Percentiles rank a stretch among this genome's conserved stretches.
phyloP scores from a whole-genome alignment of 2,329 filamentous ascomycete species.

The Colletotrichum sp. region DNA sequence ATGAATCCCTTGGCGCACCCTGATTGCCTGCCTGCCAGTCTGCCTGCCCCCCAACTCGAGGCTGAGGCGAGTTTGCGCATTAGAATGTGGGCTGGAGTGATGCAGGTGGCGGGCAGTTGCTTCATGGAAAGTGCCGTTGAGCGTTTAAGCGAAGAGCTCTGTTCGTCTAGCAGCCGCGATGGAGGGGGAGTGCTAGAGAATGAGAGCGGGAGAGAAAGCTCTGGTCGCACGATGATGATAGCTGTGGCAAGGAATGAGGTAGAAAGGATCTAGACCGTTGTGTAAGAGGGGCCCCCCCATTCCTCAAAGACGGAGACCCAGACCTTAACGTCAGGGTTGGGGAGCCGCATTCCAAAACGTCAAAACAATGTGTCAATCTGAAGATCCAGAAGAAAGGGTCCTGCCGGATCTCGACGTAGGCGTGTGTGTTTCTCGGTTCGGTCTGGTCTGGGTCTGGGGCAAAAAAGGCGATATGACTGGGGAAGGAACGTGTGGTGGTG shows the following conservation, averaged over 20 bases:
- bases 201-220: neutral
- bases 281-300: neutral
- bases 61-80: slow-evolving; percentile 2
- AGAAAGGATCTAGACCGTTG: neutral
- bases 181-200: neutral
- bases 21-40: neutral
- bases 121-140: neutral
- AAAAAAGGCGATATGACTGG: neutral
- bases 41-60: neutral
- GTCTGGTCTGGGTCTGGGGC: neutral
- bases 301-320: neutral
- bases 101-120: slow-evolving; percentile 20
- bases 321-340: neutral
- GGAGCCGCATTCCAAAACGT: slow-evolving; percentile 12
- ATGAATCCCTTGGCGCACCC: slow-evolving; percentile 11
- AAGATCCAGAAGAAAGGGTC: slow-evolving; percentile 7
- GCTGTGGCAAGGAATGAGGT: slow-evolving; percentile 3
- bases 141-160: neutral
- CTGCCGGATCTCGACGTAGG: neutral
- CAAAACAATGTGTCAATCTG: neutral
- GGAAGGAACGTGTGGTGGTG: neutral
- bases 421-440: neutral
- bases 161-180: neutral
- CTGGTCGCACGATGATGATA: slow-evolving; percentile 8
- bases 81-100: slow-evolving; percentile 7